A percentile compares a stretch with the other conserved stretches of the same genome.
Conservation (phyloP, 306 rosid species). For the Amphicarpaea edgeworthii region DNA sequence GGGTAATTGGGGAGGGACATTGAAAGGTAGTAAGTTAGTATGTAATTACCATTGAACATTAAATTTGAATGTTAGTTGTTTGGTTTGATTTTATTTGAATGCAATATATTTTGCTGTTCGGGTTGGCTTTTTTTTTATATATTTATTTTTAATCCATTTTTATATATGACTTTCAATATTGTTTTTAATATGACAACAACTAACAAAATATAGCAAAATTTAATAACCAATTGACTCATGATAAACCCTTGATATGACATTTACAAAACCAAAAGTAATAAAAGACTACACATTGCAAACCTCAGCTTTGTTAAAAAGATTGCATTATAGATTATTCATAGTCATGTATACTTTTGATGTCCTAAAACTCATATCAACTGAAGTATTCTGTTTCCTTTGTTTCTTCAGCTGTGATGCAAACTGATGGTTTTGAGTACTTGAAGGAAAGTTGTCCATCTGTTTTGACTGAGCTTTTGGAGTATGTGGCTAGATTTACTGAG, state of each 20-base stretch:
- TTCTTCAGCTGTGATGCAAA: slow-evolving; percentile 83
- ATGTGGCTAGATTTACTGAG: slow-evolving; percentile 85
- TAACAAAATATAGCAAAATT: too few species aligned
- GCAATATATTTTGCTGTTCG: too few species aligned
- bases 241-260: not conserved
- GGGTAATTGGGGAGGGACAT: not conserved
- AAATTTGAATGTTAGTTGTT: too few species aligned
- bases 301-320: not conserved
- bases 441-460: slow-evolving; percentile 90
- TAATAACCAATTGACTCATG: not conserved
- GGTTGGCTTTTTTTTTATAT: too few species aligned
- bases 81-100: too few species aligned
- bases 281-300: not conserved
- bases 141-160: too few species aligned
- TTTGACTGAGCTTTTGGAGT: slow-evolving; percentile 83
- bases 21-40: not conserved
- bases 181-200: too few species aligned
- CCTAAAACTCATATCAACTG: slow-evolving; percentile 17
- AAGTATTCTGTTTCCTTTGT: slow-evolving; percentile 24
- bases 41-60: too few species aligned
- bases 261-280: not conserved
- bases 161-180: too few species aligned
- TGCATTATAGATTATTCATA: not conserved
- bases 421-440: slow-evolving; percentile 89
- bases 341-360: not conserved